Base-by-base conservation (phyloP, 345 rosid species). In the Populus davidiana region DNA sequence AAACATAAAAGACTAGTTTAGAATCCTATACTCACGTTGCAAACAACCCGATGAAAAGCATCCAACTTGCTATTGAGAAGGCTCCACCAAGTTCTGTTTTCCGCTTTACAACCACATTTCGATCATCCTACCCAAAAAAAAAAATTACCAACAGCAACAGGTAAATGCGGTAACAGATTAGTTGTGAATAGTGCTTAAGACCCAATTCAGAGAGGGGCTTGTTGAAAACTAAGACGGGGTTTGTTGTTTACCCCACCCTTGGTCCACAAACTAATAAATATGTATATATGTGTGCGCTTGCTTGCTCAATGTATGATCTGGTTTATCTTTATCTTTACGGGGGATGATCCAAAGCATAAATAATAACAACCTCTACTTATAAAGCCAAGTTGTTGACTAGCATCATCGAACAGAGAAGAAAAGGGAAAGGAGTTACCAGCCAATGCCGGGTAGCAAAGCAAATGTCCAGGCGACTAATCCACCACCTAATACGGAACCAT, bases 11-110 rank as follows among this genome's bases (percentile, higher is more conserved):
- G 50, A 44, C 20, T 39, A 78, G 36, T 69, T 47, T 64, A n/a
- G 67, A 27, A 74, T 76, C 74, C 56, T 59, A 68, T 77, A 94
- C 99, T 92, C 89, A 93, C 98, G 96, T 96, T 72, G 98, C 91
- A 80, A 93, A 91, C 71, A 96, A 81, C 41, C 99, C 99, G 33
- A 85, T 86, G 87, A 96, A 96, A 63, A 96, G 92, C 29, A 93
- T 96, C 91, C 92, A 96, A 88, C 97, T 91, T 68, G 99, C 99
- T 25, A 96, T 89, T 3, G 99, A 96, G 66, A 96, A 91, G 41
- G 91, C 80, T 77, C 98, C 99, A 31, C 99, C 99, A 4, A 96
- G 90, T 77, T 96, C 99, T 0, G 98, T 96, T 88, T 96, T 96
- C 59, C 98, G 84, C 83, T 96, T 96, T 82, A 74, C 88, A 2